Percentiles rank a stretch among this genome's conserved stretches.
Conservation (phyloP, 148 eudicot genomes). For the Dysphania ambrosioides region DNA sequence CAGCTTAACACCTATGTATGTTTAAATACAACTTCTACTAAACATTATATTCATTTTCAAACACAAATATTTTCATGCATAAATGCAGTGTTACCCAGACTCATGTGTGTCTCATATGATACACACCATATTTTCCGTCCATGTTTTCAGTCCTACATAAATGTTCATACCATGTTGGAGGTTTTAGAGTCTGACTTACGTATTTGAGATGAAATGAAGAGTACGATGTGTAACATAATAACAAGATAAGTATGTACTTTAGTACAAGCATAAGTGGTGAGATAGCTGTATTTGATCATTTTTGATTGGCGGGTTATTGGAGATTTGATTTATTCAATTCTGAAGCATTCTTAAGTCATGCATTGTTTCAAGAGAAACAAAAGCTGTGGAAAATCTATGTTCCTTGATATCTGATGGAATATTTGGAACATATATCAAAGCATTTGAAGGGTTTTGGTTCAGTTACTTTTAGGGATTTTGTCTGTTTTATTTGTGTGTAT, state of each 20-base stretch:
- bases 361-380: background rate
- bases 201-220: background rate
- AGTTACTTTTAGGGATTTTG: background rate
- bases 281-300: background rate
- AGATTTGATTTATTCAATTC: background rate
- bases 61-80: background rate
- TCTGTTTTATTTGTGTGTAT: background rate
- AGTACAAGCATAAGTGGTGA: background rate
- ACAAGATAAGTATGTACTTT: background rate
- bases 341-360: background rate
- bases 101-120: too few species aligned
- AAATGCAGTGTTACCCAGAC: too few species aligned
- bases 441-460: background rate
- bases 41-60: background rate
- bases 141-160: too few species aligned
- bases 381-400: background rate
- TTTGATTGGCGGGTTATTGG: background rate
- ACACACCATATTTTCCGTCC: too few species aligned
- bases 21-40: background rate
- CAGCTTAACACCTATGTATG: constrained; percentile 68
- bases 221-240: background rate
- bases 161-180: background rate
- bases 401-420: background rate
- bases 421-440: background rate
- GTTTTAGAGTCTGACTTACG: background rate